Percentiles rank a stretch among this genome's conserved stretches.
Conservation (phyloP, 2,329 filamentous ascomycete species). For the Chaetomiaceae sp. region DNA sequence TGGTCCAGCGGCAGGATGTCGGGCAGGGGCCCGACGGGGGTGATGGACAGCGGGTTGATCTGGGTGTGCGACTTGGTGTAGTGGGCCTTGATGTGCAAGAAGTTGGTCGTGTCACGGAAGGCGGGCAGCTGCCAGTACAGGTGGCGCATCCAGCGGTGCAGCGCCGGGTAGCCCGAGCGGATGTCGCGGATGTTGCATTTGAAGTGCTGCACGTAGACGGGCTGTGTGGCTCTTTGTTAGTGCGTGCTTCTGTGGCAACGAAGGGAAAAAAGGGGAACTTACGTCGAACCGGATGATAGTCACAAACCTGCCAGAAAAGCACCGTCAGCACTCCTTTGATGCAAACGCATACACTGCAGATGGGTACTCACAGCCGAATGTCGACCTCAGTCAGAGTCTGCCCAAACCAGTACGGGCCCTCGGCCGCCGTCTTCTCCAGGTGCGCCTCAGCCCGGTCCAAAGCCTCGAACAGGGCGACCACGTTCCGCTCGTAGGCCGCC, state of each 20-base stretch:
- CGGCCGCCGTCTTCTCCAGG: conserved; percentile 37
- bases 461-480: conserved; percentile 63
- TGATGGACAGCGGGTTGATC: conserved; percentile 67
- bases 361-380: conserved; percentile 55
- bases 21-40: conserved; percentile 77
- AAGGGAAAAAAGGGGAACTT: conserved; percentile 16
- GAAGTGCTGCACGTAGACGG: conserved; percentile 82
- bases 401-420: conserved; percentile 70
- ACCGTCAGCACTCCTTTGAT: background rate
- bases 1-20: conserved; percentile 72
- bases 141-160: conserved; percentile 76
- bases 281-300: conserved; percentile 68
- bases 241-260: too few species aligned
- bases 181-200: conserved; percentile 84
- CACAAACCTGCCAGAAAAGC: conserved; percentile 43
- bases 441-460: conserved; percentile 73
- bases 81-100: conserved; percentile 88
- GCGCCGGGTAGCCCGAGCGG: conserved; percentile 69
- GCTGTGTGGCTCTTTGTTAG: conserved; percentile 32
- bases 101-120: conserved; percentile 79
- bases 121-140: conserved; percentile 79
- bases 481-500: conserved; percentile 72
- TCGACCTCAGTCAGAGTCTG: conserved; percentile 72
- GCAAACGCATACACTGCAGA: background rate
- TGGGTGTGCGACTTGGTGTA: conserved; percentile 57